Evolutionary conservation across 2,329 filamentous ascomycete genomes (phyloP).

Genomic region (Dactylonectria macrodidyma): DNA sequence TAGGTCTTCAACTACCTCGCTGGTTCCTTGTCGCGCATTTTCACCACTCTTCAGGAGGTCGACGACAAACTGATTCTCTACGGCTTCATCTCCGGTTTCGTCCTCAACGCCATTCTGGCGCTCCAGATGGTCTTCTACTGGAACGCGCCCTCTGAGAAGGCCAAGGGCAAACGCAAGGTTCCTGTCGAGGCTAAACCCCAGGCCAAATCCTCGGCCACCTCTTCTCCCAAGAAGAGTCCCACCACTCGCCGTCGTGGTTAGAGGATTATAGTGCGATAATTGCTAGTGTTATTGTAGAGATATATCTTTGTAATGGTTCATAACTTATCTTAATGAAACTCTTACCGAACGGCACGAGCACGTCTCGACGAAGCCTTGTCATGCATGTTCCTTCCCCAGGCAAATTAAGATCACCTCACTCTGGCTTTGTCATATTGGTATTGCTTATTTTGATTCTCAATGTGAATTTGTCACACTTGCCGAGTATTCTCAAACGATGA

Average conservation of each 20-base stretch:
- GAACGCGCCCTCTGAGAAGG: conserved; percentile 75
- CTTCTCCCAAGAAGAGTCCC: conserved; percentile 58
- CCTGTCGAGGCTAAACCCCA: conserved; percentile 49
- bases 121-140: conserved; percentile 97
- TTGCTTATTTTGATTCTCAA: neutral
- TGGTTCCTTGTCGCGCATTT: conserved; percentile 94
- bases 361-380: neutral
- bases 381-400: neutral
- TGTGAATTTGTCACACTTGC: neutral
- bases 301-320: conserved; percentile 31
- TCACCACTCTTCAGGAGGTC: conserved; percentile 97
- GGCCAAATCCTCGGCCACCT: conserved; percentile 38
- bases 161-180: conserved; percentile 59
- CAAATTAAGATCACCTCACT: neutral
- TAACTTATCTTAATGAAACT: conserved; percentile 27
- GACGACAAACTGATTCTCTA: conserved; percentile 97
- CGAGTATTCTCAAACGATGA: neutral
- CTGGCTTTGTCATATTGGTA: too few species aligned
- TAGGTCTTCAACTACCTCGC: conserved; percentile 98
- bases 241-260: conserved; percentile 62
- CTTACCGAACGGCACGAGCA: neutral
- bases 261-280: conserved; percentile 37
- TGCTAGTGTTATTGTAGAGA: conserved; percentile 38
- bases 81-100: conserved; percentile 91
- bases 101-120: conserved; percentile 89